phyloP scores from a whole-genome alignment of 768 basidiomycete genomes.

The Mycena galericulata region DNA sequence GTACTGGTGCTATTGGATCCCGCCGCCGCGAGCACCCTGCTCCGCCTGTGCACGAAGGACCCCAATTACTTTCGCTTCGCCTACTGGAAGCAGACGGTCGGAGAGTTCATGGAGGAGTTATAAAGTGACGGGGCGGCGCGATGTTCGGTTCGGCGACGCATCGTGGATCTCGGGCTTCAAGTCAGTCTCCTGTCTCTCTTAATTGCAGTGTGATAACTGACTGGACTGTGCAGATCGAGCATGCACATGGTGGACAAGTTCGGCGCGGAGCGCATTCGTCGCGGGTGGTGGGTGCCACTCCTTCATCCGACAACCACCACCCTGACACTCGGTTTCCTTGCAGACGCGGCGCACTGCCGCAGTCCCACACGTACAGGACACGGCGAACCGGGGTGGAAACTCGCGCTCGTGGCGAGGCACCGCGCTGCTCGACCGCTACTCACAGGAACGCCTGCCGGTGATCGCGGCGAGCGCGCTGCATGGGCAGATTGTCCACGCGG shows the following conservation, averaged over 20 bases:
- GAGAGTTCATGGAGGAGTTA: slow-evolving; percentile 4
- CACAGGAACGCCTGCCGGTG: slow-evolving; percentile 56
- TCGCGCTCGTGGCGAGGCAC: slow-evolving; percentile 41
- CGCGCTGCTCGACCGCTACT: slow-evolving; percentile 54
- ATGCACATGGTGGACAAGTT: slow-evolving; percentile 10
- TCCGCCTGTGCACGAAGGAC: background rate
- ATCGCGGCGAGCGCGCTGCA: slow-evolving; percentile 50
- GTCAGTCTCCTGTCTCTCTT: background rate
- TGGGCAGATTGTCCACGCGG: slow-evolving; percentile 35
- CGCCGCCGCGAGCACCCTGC: background rate
- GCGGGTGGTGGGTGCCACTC: background rate
- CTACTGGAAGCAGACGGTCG: background rate
- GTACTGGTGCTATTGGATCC: background rate
- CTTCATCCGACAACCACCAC: background rate
- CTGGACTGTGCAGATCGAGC: background rate
- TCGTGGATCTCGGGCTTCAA: background rate
- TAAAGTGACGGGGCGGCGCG: background rate
- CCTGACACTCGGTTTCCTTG: too few relatives aligned
- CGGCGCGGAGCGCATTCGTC: background rate
- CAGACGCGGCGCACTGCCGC: slow-evolving; percentile 20
- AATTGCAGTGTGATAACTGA: background rate
- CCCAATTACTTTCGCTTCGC: background rate
- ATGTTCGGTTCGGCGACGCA: background rate
- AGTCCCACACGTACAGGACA: slow-evolving; percentile 23
- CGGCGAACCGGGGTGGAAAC: slow-evolving; percentile 39